Evolutionary conservation across 148 eudicot species (phyloP).

Genomic region (Chenopodium suecicum): DNA sequence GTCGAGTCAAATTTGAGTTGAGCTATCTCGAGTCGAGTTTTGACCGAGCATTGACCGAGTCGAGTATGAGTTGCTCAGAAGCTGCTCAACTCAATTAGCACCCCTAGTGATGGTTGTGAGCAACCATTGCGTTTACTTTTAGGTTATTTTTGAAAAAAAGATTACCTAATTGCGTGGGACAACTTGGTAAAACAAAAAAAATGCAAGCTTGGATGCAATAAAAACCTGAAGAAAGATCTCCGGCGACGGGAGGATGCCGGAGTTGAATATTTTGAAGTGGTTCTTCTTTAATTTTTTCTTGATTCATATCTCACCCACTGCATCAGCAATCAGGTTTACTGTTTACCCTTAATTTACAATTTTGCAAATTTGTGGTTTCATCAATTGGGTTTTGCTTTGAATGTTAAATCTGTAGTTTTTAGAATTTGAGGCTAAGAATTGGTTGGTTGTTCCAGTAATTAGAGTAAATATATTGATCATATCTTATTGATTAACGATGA

Average conservation of each 20-base stretch:
- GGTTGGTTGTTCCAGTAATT: neutral
- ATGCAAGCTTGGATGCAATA: too few species aligned
- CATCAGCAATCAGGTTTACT: constrained; percentile 22
- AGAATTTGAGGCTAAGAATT: neutral
- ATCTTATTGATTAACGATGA: neutral
- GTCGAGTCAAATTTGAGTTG: too few species aligned
- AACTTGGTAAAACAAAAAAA: too few species aligned
- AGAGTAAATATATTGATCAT: neutral
- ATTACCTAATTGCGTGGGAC: too few species aligned
- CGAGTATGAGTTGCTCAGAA: too few species aligned
- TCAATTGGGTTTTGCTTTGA: neutral
- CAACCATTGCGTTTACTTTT: too few species aligned
- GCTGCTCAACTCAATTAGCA: too few species aligned
- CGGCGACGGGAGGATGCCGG: constrained; percentile 15
- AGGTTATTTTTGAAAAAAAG: too few species aligned
- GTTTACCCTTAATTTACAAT: too few species aligned
- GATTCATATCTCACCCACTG: neutral
- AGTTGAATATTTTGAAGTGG: neutral
- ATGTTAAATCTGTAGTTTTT: neutral
- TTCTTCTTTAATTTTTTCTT: neutral
- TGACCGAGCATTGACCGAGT: too few species aligned
- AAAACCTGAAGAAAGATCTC: constrained; percentile 1
- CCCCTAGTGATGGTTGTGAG: too few species aligned
- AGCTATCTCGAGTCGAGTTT: too few species aligned
- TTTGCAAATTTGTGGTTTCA: neutral